Conservation (phyloP, 2,329 filamentous ascomycete genomes). For the Sclerotinia glacialis region DNA sequence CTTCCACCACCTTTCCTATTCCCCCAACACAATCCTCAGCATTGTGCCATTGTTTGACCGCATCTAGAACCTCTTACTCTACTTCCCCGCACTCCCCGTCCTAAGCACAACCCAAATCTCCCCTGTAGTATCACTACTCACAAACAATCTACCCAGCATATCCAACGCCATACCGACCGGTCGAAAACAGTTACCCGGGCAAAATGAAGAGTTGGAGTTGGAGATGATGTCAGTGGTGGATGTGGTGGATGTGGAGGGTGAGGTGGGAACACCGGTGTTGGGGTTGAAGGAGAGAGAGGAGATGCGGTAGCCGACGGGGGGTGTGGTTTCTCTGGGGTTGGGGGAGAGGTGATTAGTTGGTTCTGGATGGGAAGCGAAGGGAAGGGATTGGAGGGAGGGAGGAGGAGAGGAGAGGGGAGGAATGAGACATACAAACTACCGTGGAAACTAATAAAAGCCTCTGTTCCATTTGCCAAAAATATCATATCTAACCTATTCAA, state of each 20-base stretch:
- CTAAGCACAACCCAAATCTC: constrained; percentile 59
- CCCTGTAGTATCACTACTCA: constrained; percentile 47
- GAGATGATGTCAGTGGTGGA: constrained; percentile 53
- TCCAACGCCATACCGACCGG: constrained; percentile 59
- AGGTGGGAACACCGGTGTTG: constrained; percentile 44
- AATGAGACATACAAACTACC: constrained; percentile 22
- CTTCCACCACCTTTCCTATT: too few relatives aligned
- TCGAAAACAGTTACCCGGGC: constrained; percentile 58
- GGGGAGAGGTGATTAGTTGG: not conserved
- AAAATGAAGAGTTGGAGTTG: constrained; percentile 52
- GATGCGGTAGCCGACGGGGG: constrained; percentile 49
- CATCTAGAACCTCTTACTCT: too few relatives aligned
- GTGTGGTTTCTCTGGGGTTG: constrained; percentile 34
- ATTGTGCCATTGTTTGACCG: too few relatives aligned
- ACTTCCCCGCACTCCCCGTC: constrained; percentile 12
- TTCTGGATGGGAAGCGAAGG: not conserved
- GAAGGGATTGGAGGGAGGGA: not conserved
- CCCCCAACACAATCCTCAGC: not conserved
- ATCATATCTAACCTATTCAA: constrained; percentile 57
- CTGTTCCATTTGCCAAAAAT: constrained; percentile 57
- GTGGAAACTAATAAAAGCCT: constrained; percentile 59
- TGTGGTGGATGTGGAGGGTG: constrained; percentile 44
- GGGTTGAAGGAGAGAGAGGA: constrained; percentile 43
- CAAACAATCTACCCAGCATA: constrained; percentile 25
- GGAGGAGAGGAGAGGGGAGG: not conserved